These are phyloP conservation scores for Pseudocercospora vitis DNA, from an alignment of 2,329 filamentous ascomycete species.

Conservation along the genomic window DNA sequence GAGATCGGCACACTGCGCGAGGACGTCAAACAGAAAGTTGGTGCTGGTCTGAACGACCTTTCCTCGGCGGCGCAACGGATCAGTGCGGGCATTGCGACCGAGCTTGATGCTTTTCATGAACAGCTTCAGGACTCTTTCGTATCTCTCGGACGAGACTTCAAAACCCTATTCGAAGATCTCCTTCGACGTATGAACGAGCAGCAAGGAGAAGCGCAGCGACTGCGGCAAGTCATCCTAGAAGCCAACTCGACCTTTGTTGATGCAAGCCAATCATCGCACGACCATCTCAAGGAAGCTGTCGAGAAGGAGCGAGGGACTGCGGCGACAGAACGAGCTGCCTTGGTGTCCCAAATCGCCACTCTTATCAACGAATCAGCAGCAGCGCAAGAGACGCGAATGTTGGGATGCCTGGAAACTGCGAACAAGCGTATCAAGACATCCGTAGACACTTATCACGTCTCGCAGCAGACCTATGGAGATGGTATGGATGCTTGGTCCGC, in stretches of 20 bases:
- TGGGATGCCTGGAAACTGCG: slow-evolving; percentile 63
- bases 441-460: slow-evolving; percentile 55
- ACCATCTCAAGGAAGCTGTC: slow-evolving; percentile 66
- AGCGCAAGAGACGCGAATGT: slow-evolving; percentile 69
- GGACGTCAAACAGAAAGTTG: slow-evolving; percentile 81
- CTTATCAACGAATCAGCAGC: slow-evolving; percentile 74
- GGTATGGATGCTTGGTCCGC: slow-evolving; percentile 74
- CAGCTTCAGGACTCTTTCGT: slow-evolving; percentile 85
- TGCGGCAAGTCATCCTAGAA: slow-evolving; percentile 69
- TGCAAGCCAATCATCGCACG: slow-evolving; percentile 66
- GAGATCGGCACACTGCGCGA: slow-evolving; percentile 90
- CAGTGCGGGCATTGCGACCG: slow-evolving; percentile 81
- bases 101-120: slow-evolving; percentile 79
- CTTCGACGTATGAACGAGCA: slow-evolving; percentile 73
- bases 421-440: slow-evolving; percentile 51
- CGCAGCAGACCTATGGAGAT: slow-evolving; percentile 64
- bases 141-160: slow-evolving; percentile 80
- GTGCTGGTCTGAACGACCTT: slow-evolving; percentile 78
- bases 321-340: slow-evolving; percentile 68
- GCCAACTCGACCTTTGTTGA: slow-evolving; percentile 68
- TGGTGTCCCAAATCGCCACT: slow-evolving; percentile 74
- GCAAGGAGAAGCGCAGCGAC: slow-evolving; percentile 69
- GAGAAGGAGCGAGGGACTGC: slow-evolving; percentile 74
- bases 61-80: slow-evolving; percentile 84
- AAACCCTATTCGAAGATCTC: slow-evolving; percentile 78